phyloP scores from a whole-genome alignment of 2,329 filamentous ascomycete genomes.

The Ophiostoma sp. region DNA sequence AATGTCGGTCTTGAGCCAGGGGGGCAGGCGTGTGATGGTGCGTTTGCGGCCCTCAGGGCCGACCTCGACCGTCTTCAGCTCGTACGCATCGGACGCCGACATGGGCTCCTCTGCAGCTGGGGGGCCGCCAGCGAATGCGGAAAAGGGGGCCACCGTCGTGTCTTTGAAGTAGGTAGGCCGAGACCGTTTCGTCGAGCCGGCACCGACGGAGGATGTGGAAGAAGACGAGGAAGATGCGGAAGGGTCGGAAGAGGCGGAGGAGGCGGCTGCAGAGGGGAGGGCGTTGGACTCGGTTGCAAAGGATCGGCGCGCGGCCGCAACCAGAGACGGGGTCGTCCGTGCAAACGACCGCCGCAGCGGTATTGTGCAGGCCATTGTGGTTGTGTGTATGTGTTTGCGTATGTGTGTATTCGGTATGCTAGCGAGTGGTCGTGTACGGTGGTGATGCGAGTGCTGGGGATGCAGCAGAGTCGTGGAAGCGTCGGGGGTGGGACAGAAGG shows the following conservation, averaged over 20 bases:
- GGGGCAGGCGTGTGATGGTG: conserved; percentile 69
- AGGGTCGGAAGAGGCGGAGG: conserved; percentile 25
- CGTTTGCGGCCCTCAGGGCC: conserved; percentile 57
- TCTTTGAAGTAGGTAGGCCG: conserved; percentile 57
- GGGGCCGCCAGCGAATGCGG: conserved; percentile 49
- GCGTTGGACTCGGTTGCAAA: conserved; percentile 42
- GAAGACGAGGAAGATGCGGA: conserved; percentile 25
- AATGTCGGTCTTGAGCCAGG: conserved; percentile 95
- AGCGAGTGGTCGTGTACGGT: not conserved
- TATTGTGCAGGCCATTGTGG: not conserved
- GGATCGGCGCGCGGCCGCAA: conserved; percentile 33
- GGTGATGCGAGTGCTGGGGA: not conserved
- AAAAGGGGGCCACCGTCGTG: conserved; percentile 50
- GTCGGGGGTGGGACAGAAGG: conserved; percentile 15
- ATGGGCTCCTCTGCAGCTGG: conserved; percentile 37
- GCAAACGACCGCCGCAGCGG: conserved; percentile 25
- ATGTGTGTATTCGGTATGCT: not conserved
- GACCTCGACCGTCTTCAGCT: conserved; percentile 57
- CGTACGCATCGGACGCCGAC: conserved; percentile 50
- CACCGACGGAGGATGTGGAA: conserved; percentile 17
- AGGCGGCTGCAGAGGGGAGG: conserved; percentile 23
- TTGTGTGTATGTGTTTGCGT: not conserved
- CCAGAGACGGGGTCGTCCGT: conserved; percentile 7
- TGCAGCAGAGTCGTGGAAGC: not conserved
- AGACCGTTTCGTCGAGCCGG: conserved; percentile 23